Evolutionary conservation across 2,329 filamentous ascomycete species (phyloP).

Genomic region (Ilyonectria destructans): DNA sequence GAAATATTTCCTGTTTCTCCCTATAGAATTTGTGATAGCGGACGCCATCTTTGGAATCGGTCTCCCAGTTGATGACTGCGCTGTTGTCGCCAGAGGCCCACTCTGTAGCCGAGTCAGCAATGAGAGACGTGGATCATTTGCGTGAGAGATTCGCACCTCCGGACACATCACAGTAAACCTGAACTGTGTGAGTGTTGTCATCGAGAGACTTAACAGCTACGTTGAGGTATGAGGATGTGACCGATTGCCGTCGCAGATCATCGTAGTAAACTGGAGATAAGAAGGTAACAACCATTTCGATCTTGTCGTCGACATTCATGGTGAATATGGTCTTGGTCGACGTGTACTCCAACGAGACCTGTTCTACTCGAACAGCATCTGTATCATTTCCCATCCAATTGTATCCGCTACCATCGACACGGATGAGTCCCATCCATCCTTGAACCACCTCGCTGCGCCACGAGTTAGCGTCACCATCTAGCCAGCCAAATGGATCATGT

Average conservation of each 20-base stretch:
- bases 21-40: slow-evolving; percentile 77
- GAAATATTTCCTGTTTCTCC: slow-evolving; percentile 75
- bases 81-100: slow-evolving; percentile 77
- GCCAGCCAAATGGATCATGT: slow-evolving; percentile 31
- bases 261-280: slow-evolving; percentile 79
- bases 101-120: slow-evolving; percentile 64
- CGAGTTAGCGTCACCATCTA: neutral
- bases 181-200: slow-evolving; percentile 74
- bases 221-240: slow-evolving; percentile 80
- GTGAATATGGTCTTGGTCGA: slow-evolving; percentile 81
- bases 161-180: slow-evolving; percentile 82
- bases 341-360: slow-evolving; percentile 79
- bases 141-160: slow-evolving; percentile 6
- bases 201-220: slow-evolving; percentile 76
- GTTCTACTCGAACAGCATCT: slow-evolving; percentile 67
- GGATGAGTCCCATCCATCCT: slow-evolving; percentile 80
- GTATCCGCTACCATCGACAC: slow-evolving; percentile 76
- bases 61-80: slow-evolving; percentile 75
- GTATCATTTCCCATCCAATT: slow-evolving; percentile 78
- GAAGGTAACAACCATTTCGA: slow-evolving; percentile 79
- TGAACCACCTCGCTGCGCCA: slow-evolving; percentile 55
- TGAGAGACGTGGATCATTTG: neutral
- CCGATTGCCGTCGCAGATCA: slow-evolving; percentile 78
- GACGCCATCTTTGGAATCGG: slow-evolving; percentile 65
- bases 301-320: slow-evolving; percentile 73